These are phyloP conservation scores for Ogataea hybrid DNA, from an alignment of 1,139 yeast species.

Conservation along the genomic window DNA sequence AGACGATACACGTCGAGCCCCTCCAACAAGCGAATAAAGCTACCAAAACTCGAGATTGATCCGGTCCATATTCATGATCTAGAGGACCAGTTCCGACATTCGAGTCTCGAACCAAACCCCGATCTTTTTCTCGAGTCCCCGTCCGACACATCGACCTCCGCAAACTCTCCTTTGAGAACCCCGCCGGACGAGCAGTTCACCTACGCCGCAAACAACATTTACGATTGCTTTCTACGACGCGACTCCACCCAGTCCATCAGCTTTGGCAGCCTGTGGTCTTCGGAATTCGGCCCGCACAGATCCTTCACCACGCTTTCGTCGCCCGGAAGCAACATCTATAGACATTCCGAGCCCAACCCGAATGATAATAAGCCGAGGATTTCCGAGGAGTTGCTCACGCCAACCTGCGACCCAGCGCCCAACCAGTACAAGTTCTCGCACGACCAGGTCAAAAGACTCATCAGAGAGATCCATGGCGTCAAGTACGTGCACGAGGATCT, in stretches of 20 bases:
- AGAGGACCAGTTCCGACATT: background rate
- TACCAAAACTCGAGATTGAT: slow-evolving; percentile 10
- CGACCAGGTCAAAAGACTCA: slow-evolving; percentile 13
- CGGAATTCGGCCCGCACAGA: background rate
- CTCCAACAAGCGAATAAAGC: slow-evolving; percentile 12
- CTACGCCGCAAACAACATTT: background rate
- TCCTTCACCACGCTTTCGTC: slow-evolving; percentile 2
- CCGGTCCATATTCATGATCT: background rate
- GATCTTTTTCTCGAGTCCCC: slow-evolving; percentile 6
- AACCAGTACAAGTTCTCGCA: slow-evolving; percentile 12
- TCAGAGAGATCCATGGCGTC: slow-evolving; percentile 14
- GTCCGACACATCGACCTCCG: slow-evolving; percentile 2
- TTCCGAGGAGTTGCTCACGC: slow-evolving; percentile 6
- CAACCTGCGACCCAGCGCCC: slow-evolving; percentile 10
- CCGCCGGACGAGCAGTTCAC: slow-evolving; percentile 2
- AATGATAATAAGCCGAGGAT: background rate
- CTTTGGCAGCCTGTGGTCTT: background rate
- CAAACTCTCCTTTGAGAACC: slow-evolving; percentile 5
- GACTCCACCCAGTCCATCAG: background rate
- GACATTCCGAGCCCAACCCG: background rate
- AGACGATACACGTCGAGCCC: background rate
- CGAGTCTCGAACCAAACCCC: background rate
- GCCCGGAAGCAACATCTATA: background rate
- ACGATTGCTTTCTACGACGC: background rate
- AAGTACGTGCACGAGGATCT: background rate